These are phyloP conservation scores for Pulveroboletus sp. DNA, from an alignment of 768 basidiomycete genomes.

Conservation along the genomic window DNA sequence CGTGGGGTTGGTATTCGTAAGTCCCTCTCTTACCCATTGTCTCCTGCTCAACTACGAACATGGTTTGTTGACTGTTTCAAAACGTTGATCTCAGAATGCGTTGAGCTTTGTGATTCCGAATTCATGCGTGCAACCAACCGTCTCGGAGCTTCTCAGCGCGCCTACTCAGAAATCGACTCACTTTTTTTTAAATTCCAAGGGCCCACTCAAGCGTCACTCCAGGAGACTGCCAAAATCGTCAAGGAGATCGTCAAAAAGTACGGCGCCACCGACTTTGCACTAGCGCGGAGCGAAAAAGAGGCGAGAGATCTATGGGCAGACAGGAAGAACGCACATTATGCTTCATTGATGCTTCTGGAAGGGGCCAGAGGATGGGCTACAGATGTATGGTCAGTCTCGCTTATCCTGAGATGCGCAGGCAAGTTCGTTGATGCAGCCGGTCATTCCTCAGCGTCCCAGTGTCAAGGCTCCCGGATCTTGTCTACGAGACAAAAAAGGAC, in stretches of 20 bases:
- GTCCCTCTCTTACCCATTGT: slow-evolving; percentile 23
- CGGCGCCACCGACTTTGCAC: slow-evolving; percentile 63
- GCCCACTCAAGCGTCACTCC: slow-evolving; percentile 53
- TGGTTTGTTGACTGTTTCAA: not conserved
- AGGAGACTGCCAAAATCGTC: slow-evolving; percentile 59
- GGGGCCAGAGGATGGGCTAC: slow-evolving; percentile 65
- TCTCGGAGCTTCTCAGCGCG: slow-evolving; percentile 49
- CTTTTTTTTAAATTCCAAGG: slow-evolving; percentile 91
- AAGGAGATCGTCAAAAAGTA: slow-evolving; percentile 58
- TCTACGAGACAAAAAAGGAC: slow-evolving; percentile 72
- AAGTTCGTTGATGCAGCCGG: not conserved
- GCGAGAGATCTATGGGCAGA: slow-evolving; percentile 74
- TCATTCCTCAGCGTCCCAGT: slow-evolving; percentile 50
- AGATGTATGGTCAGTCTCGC: slow-evolving; percentile 62
- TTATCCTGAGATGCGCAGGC: not conserved
- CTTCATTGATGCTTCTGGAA: slow-evolving; percentile 53
- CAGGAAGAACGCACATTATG: slow-evolving; percentile 63
- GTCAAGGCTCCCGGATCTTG: slow-evolving; percentile 60
- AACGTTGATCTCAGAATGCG: slow-evolving; percentile 54
- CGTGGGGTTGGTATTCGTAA: slow-evolving; percentile 74
- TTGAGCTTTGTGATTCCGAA: slow-evolving; percentile 75
- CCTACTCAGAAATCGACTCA: slow-evolving; percentile 63
- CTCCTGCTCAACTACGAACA: not conserved
- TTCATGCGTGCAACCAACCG: slow-evolving; percentile 65
- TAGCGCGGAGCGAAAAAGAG: slow-evolving; percentile 63